Conservation (phyloP, 441 rosid genomes). For the Erysimum cheiri region DNA sequence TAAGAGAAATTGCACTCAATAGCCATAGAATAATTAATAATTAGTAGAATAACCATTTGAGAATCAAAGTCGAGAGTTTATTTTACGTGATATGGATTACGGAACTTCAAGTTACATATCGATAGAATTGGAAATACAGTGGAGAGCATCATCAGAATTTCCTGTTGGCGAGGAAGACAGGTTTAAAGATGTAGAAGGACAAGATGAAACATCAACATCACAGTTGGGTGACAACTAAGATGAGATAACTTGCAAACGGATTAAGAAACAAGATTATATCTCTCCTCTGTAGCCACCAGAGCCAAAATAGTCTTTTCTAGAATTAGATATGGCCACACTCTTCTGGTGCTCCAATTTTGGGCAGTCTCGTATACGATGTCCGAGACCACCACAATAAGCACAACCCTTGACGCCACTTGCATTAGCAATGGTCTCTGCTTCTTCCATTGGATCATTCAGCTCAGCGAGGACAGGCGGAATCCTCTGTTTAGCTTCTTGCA, state of each 20-base stretch:
- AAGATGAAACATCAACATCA: slow-evolving; percentile 17
- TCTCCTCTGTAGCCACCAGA: slow-evolving; percentile 79
- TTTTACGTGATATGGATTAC: background rate
- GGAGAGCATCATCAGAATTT: background rate
- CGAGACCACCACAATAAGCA: slow-evolving; percentile 93
- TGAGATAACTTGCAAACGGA: slow-evolving; percentile 11
- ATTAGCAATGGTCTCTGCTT: slow-evolving; percentile 64
- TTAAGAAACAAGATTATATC: slow-evolving; percentile 40
- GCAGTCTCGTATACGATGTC: slow-evolving; percentile 85
- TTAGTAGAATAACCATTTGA: background rate
- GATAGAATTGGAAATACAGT: background rate
- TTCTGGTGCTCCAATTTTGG: slow-evolving; percentile 93
- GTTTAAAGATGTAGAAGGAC: background rate
- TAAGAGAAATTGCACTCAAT: background rate
- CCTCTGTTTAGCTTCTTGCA: slow-evolving; percentile 94
- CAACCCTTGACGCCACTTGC: slow-evolving; percentile 94
- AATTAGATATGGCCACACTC: slow-evolving; percentile 69
- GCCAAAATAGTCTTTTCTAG: slow-evolving; percentile 73
- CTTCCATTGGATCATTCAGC: slow-evolving; percentile 85
- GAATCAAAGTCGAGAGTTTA: background rate
- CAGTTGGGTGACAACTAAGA: slow-evolving; percentile 5
- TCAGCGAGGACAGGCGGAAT: slow-evolving; percentile 92
- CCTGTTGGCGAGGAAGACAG: background rate
- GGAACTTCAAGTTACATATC: background rate
- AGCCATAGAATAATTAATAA: background rate